A percentile compares a stretch with the other conserved stretches of the same genome.
phyloP scores from a whole-genome alignment of 2,329 filamentous ascomycete species.

The Didymellaceae sp. region DNA sequence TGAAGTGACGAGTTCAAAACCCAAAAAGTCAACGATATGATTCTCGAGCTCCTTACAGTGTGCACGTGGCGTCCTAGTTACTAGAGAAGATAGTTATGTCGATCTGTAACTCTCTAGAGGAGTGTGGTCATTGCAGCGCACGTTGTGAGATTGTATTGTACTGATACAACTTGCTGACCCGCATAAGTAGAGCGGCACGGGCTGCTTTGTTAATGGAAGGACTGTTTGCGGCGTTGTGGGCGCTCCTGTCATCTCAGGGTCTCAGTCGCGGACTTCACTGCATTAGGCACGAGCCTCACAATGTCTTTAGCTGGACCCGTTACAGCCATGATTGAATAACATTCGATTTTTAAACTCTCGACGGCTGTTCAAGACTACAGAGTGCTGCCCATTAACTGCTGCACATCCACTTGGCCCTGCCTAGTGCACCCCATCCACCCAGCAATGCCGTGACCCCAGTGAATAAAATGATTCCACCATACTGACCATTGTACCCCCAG shows the following conservation, averaged over 20 bases:
- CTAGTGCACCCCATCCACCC: constrained; percentile 18
- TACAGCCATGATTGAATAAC: background rate
- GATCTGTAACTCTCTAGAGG: background rate
- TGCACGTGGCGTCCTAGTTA: too few relatives aligned
- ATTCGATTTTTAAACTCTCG: too few relatives aligned
- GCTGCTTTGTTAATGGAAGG: background rate
- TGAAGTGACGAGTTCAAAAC: background rate
- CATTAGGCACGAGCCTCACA: background rate
- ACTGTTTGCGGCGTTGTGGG: background rate
- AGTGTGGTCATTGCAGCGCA: too few relatives aligned
- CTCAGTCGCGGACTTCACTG: background rate
- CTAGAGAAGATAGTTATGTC: too few relatives aligned
- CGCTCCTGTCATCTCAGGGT: constrained; percentile 8
- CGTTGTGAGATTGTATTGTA: constrained; percentile 3
- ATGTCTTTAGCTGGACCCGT: too few relatives aligned
- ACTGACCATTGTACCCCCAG: constrained; percentile 49
- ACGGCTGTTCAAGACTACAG: background rate
- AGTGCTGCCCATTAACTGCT: background rate
- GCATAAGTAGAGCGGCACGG: constrained; percentile 2
- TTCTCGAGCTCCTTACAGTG: too few relatives aligned
- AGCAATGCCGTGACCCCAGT: constrained; percentile 46
- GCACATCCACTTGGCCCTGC: constrained; percentile 3
- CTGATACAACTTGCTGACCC: background rate
- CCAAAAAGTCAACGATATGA: too few relatives aligned
- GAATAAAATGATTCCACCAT: constrained; percentile 49